Evolutionary conservation across 768 basidiomycete species (phyloP).

Genomic region (Chlorophyllum brunneum): DNA sequence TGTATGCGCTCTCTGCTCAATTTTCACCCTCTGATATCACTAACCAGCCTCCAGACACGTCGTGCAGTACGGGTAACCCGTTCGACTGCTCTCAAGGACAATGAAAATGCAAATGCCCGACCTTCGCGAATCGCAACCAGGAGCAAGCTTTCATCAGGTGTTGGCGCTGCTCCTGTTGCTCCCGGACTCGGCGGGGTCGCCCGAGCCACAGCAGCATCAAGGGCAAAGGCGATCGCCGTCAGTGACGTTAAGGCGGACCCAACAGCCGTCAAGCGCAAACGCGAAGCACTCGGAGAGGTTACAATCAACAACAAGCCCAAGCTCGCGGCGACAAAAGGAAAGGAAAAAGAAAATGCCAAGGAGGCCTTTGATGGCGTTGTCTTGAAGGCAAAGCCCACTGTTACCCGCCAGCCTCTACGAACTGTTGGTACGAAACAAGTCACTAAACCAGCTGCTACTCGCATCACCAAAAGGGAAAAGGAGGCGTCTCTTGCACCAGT

Average conservation of each 20-base stretch:
- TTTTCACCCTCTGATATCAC: slow-evolving; percentile 9
- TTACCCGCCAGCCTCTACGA: slow-evolving; percentile 51
- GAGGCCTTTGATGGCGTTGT: slow-evolving; percentile 63
- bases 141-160: slow-evolving; percentile 49
- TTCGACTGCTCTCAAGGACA: slow-evolving; percentile 54
- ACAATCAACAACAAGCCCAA: slow-evolving; percentile 49
- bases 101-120: slow-evolving; percentile 72
- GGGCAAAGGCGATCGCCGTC: slow-evolving; percentile 11
- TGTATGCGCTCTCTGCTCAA: slow-evolving; percentile 26
- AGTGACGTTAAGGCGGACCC: slow-evolving; percentile 36
- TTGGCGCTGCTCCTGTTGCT: slow-evolving; percentile 32
- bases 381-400: slow-evolving; percentile 45
- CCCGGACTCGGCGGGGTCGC: slow-evolving; percentile 35
- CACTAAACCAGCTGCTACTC: slow-evolving; percentile 23
- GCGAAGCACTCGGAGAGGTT: slow-evolving; percentile 77
- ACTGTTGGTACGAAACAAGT: slow-evolving; percentile 46
- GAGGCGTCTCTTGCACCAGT: slow-evolving; percentile 17
- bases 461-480: slow-evolving; percentile 17
- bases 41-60: slow-evolving; percentile 49
- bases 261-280: slow-evolving; percentile 68
- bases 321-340: slow-evolving; percentile 41
- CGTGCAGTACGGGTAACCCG: slow-evolving; percentile 56
- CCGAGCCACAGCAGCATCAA: slow-evolving; percentile 40
- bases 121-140: slow-evolving; percentile 57
- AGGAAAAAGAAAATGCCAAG: slow-evolving; percentile 54